Evolutionary conservation across 2,329 filamentous ascomycete species (phyloP).

Genomic region (Apiospora hydei): DNA sequence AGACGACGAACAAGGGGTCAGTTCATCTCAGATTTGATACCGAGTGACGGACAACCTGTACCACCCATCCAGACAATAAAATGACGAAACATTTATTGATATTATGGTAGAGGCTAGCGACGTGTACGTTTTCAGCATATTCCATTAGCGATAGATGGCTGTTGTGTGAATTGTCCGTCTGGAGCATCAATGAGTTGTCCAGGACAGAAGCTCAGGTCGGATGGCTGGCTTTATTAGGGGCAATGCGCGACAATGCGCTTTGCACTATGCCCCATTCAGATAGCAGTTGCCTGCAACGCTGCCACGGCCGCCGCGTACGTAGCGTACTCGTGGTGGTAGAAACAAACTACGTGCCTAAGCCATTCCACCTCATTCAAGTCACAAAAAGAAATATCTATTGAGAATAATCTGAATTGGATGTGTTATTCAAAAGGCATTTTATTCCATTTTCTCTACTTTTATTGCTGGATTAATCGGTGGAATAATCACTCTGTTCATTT

Average conservation of each 20-base stretch:
- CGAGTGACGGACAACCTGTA: too few species aligned
- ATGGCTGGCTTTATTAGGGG: neutral
- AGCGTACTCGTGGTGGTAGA: too few species aligned
- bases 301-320: neutral
- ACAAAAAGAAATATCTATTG: too few species aligned
- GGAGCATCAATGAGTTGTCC: neutral
- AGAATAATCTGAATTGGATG: too few species aligned
- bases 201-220: neutral
- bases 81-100: neutral
- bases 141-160: neutral
- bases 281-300: slow-evolving; percentile 3
- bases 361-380: too few species aligned
- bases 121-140: neutral
- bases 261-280: neutral
- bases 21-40: neutral
- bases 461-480: too few species aligned
- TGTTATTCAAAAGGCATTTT: too few species aligned
- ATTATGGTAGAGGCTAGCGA: neutral
- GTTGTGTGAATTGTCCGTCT: neutral
- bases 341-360: too few species aligned
- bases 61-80: too few species aligned
- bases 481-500: too few species aligned
- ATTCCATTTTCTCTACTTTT: too few species aligned
- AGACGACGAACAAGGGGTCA: neutral
- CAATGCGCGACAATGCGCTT: neutral